Conservation (phyloP, 2,329 filamentous ascomycete genomes). For the Epicoccum nigrum region DNA sequence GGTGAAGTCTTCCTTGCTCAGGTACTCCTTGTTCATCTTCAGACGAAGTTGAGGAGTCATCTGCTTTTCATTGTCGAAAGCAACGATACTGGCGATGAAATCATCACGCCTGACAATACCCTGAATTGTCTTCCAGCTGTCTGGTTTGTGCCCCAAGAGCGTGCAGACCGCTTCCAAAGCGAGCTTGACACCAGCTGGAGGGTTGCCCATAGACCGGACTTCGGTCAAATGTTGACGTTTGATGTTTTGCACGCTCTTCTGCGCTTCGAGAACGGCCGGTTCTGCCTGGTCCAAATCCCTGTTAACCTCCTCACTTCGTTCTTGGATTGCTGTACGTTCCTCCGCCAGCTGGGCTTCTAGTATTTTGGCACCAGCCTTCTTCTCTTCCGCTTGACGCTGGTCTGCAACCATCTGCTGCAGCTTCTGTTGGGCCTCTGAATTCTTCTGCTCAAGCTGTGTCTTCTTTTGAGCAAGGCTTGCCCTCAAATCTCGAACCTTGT, state of each 20-base stretch:
- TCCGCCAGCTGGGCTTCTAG: slow-evolving; percentile 86
- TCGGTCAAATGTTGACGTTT: slow-evolving; percentile 97
- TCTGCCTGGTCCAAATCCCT: slow-evolving; percentile 89
- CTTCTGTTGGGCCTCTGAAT: slow-evolving; percentile 95
- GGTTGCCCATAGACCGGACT: slow-evolving; percentile 95
- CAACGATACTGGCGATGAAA: slow-evolving; percentile 97
- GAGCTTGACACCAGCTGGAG: slow-evolving; percentile 86
- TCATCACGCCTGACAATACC: slow-evolving; percentile 88
- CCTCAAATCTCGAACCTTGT: slow-evolving; percentile 93
- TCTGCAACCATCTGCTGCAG: slow-evolving; percentile 96
- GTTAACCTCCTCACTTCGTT: slow-evolving; percentile 81
- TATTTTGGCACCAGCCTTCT: slow-evolving; percentile 85
- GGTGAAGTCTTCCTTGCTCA: slow-evolving; percentile 93
- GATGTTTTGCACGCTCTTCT: slow-evolving; percentile 97
- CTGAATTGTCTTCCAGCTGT: slow-evolving; percentile 91
- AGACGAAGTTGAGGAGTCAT: slow-evolving; percentile 84
- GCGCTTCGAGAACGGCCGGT: slow-evolving; percentile 89
- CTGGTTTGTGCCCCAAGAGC: slow-evolving; percentile 85
- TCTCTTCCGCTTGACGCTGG: slow-evolving; percentile 90
- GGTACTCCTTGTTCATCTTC: slow-evolving; percentile 91
- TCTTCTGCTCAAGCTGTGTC: slow-evolving; percentile 88
- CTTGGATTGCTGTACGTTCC: slow-evolving; percentile 86
- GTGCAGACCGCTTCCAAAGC: slow-evolving; percentile 97
- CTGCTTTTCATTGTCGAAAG: slow-evolving; percentile 92
- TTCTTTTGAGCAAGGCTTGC: slow-evolving; percentile 94